Base-by-base conservation (phyloP, 2,329 filamentous ascomycete species). In the Aspergillus fischeri region DNA sequence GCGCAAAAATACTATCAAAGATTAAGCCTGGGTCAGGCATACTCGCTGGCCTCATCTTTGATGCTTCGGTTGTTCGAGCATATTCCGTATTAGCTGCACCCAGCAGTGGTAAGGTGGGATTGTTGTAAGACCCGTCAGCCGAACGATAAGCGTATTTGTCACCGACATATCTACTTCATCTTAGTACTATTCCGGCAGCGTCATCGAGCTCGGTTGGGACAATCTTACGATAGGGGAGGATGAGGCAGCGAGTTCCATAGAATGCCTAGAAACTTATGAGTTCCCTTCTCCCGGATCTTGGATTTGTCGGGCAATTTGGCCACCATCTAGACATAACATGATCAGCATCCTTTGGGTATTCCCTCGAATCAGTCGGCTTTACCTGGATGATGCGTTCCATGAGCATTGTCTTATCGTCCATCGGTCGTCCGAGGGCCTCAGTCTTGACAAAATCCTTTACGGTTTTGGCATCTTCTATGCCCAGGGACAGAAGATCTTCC, bases 401-500 rank as follows among this genome's bases (percentile, higher is more conserved):
- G 48, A 91, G 77, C 80, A 90, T 89, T 1, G 86, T 89, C 75
- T 88, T 89, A 76, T 93, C 90, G 65, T 93, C 86, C 4, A 84
- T 73, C 10, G 87, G 78, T 49, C 83, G 80, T 1, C 88, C 86
- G 63, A 83, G 86, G 29, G 86, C 71, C 72, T 90, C 86, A 58
- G 77, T 80, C 54, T 82, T 81, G 56, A 90, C 75, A 38, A 91
- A 74, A 5, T 83, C 78, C 48, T 82, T 72, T n/a, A 91, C 75
- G 0, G 88, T 90, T 65, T 82, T 81, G 48, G 88, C 69, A 63
- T 91, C 88, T 78, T 73, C 65, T 41, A 73, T 78, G 57, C 61
- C 81, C 71, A 91, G 71, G 4, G 80, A 73, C 60, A 78, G 83
- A 50, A 90, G 62, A 64, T 90, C 87, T 51, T 81, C 72, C 58